Evolutionary conservation across 129 eudicot genomes (phyloP).

Genomic region (Cynara cardunculus): DNA sequence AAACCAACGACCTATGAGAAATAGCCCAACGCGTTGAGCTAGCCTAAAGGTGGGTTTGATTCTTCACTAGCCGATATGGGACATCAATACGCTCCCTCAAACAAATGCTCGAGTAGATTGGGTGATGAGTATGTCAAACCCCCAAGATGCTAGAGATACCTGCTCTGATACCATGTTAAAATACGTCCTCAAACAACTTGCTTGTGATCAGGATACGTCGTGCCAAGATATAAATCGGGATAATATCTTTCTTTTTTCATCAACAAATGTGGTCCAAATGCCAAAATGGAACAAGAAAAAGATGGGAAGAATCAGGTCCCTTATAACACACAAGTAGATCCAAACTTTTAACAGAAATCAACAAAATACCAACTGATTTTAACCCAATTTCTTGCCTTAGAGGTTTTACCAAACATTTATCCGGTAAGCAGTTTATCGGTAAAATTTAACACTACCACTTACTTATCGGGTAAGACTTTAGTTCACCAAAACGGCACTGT

Average conservation of each 20-base stretch:
- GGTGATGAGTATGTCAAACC: neutral
- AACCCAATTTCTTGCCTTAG: neutral
- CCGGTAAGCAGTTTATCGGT: too few relatives aligned
- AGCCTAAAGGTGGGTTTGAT: neutral
- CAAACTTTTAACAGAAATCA: conserved; percentile 19
- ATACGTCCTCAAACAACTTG: conserved; percentile 19
- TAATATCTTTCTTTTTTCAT: conserved; percentile 32
- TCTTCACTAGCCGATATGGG: neutral
- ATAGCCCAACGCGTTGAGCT: neutral
- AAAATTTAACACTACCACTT: too few relatives aligned
- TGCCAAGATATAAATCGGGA: conserved; percentile 19
- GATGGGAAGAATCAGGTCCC: conserved; percentile 35
- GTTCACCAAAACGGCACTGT: too few relatives aligned
- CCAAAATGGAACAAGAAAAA: conserved; percentile 23
- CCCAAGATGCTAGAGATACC: neutral
- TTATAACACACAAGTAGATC: conserved; percentile 11
- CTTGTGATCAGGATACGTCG: conserved; percentile 6
- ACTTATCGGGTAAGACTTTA: too few relatives aligned
- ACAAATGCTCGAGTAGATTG: neutral
- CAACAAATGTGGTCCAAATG: conserved; percentile 35
- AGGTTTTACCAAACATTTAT: too few relatives aligned
- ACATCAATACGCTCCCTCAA: neutral
- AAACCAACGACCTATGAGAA: neutral
- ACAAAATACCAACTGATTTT: neutral
- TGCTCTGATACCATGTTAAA: neutral